These are phyloP conservation scores for Diplosphaera chodatii DNA, from an alignment of 139 green algal genomes.

Conservation along the genomic window DNA sequence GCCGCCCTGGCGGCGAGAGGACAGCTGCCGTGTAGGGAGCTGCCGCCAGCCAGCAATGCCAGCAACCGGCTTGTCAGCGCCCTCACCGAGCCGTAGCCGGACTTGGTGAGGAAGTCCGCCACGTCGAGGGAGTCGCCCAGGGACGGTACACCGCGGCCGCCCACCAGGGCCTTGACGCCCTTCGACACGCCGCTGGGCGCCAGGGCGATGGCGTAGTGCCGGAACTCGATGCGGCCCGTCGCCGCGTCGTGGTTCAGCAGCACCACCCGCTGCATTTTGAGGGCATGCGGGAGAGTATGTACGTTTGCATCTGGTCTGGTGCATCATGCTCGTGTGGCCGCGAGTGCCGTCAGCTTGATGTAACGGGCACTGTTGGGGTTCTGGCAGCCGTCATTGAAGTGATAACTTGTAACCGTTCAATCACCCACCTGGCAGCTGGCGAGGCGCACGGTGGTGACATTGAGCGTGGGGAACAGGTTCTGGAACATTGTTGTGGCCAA, in stretches of 20 bases:
- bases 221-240: constrained; percentile 58
- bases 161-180: constrained; percentile 71
- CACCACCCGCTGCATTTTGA: constrained; percentile 72
- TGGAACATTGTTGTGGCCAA: constrained; percentile 77
- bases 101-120: constrained; percentile 78
- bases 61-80: too few relatives aligned
- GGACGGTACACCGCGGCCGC: constrained; percentile 57
- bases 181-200: constrained; percentile 68
- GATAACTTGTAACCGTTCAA: constrained; percentile 3
- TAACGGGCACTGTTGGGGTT: too few relatives aligned
- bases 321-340: too few relatives aligned
- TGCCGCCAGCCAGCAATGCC: too few relatives aligned
- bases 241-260: constrained; percentile 66
- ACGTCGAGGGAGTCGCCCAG: constrained; percentile 74
- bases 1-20: too few relatives aligned
- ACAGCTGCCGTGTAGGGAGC: too few relatives aligned
- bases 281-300: too few relatives aligned
- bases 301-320: too few relatives aligned
- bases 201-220: constrained; percentile 82
- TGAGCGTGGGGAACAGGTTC: constrained; percentile 94
- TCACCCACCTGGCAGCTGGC: constrained; percentile 55
- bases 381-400: too few relatives aligned
- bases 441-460: constrained; percentile 78
- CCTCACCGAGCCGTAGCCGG: constrained; percentile 77
- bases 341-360: too few relatives aligned